phyloP scores from a whole-genome alignment of 2,329 filamentous ascomycete genomes.

The Colletotrichum sp. region DNA sequence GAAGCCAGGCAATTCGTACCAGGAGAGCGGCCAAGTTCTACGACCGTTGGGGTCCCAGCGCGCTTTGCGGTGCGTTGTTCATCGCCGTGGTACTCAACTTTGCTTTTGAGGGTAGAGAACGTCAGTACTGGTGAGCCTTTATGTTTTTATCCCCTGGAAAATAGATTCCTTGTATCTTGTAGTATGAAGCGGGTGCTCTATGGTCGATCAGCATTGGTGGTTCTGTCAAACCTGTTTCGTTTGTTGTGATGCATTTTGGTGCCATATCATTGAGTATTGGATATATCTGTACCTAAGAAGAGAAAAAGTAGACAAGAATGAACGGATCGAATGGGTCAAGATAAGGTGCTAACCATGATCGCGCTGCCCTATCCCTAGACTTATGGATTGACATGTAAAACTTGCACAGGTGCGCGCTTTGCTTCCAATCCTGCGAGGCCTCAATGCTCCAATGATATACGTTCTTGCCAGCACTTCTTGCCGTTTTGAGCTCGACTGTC shows the following conservation, averaged over 20 bases:
- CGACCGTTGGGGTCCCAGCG: conserved; percentile 83
- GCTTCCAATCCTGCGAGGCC: neutral
- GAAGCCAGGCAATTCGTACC: conserved; percentile 83
- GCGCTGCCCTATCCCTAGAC: neutral
- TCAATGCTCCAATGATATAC: neutral
- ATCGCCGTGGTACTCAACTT: conserved; percentile 81
- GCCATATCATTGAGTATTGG: neutral
- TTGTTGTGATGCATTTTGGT: neutral
- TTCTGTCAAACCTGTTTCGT: neutral
- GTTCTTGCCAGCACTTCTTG: neutral
- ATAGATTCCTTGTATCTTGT: neutral
- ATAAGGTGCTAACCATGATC: neutral
- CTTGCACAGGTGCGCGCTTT: neutral
- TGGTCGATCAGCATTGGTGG: neutral
- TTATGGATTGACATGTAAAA: neutral
- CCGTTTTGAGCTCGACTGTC: neutral
- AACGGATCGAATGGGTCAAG: neutral
- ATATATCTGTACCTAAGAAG: neutral
- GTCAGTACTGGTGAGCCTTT: conserved; percentile 52
- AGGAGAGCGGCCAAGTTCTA: conserved; percentile 89
- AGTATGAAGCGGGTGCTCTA: neutral
- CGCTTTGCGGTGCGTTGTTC: conserved; percentile 77
- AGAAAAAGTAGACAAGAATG: neutral
- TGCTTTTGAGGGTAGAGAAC: conserved; percentile 73
- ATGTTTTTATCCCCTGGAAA: neutral